Evolutionary conservation across 345 rosid species (phyloP).

Genomic region (Eucalyptus erythrocorys): DNA sequence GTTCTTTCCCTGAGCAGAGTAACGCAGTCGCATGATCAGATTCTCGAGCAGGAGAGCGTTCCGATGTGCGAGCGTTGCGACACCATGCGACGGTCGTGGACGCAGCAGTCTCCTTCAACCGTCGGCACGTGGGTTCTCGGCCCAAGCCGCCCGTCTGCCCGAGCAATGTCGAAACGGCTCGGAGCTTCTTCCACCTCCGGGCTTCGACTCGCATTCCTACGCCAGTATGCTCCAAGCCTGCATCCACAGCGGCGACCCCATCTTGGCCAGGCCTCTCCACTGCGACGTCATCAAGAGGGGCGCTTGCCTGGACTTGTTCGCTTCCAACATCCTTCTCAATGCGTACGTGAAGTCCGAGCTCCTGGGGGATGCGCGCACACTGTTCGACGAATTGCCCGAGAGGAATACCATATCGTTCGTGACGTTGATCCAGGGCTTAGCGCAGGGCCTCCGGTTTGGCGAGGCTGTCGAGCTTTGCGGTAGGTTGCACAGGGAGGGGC

Average conservation of each 20-base stretch:
- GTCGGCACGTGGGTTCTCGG: neutral
- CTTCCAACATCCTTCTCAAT: conserved; percentile 46
- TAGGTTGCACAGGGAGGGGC: conserved; percentile 58
- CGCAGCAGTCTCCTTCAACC: neutral
- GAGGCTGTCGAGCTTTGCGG: conserved; percentile 35
- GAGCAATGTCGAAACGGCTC: neutral
- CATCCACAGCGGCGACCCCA: conserved; percentile 34
- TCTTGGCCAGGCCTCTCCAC: conserved; percentile 33
- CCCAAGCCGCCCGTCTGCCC: neutral
- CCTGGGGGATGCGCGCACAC: conserved; percentile 20
- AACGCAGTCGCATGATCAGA: neutral
- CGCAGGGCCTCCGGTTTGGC: conserved; percentile 7
- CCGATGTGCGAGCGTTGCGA: neutral
- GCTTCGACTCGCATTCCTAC: conserved; percentile 35
- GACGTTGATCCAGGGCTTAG: conserved; percentile 40
- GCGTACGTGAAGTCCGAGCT: conserved; percentile 27
- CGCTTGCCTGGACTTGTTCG: conserved; percentile 58
- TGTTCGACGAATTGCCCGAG: conserved; percentile 70
- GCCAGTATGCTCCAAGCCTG: conserved; percentile 46
- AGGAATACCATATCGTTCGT: conserved; percentile 58
- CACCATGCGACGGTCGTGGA: neutral
- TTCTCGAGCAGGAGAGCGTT: neutral
- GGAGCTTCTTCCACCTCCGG: neutral
- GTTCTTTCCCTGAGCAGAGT: neutral
- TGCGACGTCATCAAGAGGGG: conserved; percentile 53